Evolutionary conservation across 257 asterid genomes (phyloP), one percentile per base, ranked within the genome.

Genomic region (Lycium ferocissimum): DNA sequence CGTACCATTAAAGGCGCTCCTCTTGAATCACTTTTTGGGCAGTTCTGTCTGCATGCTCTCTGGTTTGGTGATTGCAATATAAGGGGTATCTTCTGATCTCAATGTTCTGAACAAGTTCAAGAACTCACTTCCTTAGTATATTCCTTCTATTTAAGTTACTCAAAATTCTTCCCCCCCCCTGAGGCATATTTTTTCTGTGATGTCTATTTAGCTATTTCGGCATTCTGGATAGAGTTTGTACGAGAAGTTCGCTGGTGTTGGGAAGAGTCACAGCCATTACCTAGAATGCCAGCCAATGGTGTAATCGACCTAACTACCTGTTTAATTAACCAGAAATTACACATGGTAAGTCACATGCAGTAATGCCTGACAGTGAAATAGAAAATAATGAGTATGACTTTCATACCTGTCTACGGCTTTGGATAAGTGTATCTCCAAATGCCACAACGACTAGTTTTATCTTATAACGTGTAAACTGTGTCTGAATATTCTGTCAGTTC

Each of bases 1-100:
- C 92, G 93, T 86, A 90, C 92, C 83, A 91, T 94, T 83, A 95
- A 95, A 91, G 98, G 97, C 88, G 97, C 98, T 83, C 96, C 96
- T 59, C 92, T 92, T 87, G 91, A 91, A 84, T 95, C 98, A 65
- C 96, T 93, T 87, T 95, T 95, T 90, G 94, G 94, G 18, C 98
- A 95, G 90, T 94, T 95, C 85, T 95, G 98, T 89, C 86, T 95
- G 84, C 98, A 95, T 72, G 94, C 94, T 88, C 98, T 95, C 84
- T 95, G 98, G 98, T 93, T 95, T 87, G 98, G 98, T 79, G 93
- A 92, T 88, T 95, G 98, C 91, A 93, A 94, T 88, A 92, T 94
- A 86, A 95, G 95, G 79, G 98, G 98, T 95, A 91, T 71, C 66
- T 20, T 84, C 59, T 82, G 82, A 84, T 6, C 79, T 69, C 84